Evolutionary conservation across 2,329 filamentous ascomycete species (phyloP).

Genomic region (Calonectria multiphialidica): DNA sequence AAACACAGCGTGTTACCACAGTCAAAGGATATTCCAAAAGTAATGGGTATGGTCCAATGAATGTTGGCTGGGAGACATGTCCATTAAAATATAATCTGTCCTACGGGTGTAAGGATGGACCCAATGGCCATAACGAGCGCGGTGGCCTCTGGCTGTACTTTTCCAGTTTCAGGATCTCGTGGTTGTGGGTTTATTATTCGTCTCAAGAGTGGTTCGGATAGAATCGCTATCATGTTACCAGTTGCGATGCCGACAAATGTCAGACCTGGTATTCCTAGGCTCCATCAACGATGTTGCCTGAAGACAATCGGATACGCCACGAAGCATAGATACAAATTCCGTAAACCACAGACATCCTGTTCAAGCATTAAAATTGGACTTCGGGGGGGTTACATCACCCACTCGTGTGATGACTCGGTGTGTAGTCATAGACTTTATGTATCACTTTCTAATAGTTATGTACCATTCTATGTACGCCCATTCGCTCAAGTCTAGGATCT

Average conservation of each 20-base stretch:
- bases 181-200: constrained; percentile 82
- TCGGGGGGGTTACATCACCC: too few relatives aligned
- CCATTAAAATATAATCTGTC: constrained; percentile 90
- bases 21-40: constrained; percentile 84
- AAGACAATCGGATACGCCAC: constrained; percentile 92
- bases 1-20: constrained; percentile 82
- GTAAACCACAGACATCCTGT: constrained; percentile 86
- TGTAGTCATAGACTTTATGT: too few relatives aligned
- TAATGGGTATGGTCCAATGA: constrained; percentile 84
- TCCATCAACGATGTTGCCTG: constrained; percentile 80
- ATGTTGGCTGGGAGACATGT: constrained; percentile 82
- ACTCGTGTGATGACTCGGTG: too few relatives aligned
- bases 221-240: constrained; percentile 72
- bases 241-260: constrained; percentile 80
- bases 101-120: constrained; percentile 78
- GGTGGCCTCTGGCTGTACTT: constrained; percentile 81
- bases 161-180: constrained; percentile 80
- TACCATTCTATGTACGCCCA: too few relatives aligned
- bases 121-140: constrained; percentile 85
- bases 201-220: constrained; percentile 78
- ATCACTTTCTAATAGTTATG: too few relatives aligned
- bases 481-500: too few relatives aligned
- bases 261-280: constrained; percentile 77
- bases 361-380: too few relatives aligned
- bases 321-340: constrained; percentile 92